These are phyloP conservation scores for Salvia hispanica DNA, from an alignment of 257 asterid genomes.

Conservation along the genomic window DNA sequence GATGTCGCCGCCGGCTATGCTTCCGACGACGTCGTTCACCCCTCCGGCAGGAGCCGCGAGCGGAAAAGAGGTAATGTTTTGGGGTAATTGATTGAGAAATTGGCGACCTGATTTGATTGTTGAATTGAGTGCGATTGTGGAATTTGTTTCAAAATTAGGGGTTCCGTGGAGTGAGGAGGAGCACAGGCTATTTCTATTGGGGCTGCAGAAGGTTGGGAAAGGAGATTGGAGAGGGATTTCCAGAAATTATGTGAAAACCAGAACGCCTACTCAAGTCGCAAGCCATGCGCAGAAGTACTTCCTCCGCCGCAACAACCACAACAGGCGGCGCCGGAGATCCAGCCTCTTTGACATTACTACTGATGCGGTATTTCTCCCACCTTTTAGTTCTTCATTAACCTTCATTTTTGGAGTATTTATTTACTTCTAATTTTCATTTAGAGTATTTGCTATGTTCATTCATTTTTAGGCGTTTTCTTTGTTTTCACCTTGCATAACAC, in stretches of 20 bases:
- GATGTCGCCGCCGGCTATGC: constrained; percentile 75
- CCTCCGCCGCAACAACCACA: constrained; percentile 78
- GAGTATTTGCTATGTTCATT: background rate
- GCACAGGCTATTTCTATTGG: constrained; percentile 77
- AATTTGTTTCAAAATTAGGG: constrained; percentile 43
- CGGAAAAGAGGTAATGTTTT: constrained; percentile 73
- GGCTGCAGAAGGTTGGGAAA: constrained; percentile 91
- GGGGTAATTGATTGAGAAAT: background rate
- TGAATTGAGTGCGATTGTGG: constrained; percentile 10
- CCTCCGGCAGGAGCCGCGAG: constrained; percentile 77
- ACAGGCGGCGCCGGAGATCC: constrained; percentile 90
- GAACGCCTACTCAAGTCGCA: constrained; percentile 98
- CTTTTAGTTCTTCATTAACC: background rate
- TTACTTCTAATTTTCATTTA: background rate
- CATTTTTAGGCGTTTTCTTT: background rate
- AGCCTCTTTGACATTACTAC: constrained; percentile 95
- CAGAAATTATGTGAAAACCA: constrained; percentile 82
- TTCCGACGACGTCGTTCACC: constrained; percentile 94
- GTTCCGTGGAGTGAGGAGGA: constrained; percentile 98
- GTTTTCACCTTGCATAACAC: background rate
- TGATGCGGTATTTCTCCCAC: constrained; percentile 53
- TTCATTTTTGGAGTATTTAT: background rate
- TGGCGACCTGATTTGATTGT: background rate
- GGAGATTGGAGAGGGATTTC: constrained; percentile 99
- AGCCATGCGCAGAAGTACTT: constrained; percentile 98